A percentile compares a stretch with the other conserved stretches of the same genome.
Evolutionary conservation across 306 rosid genomes (phyloP).

Genomic region (Cucurbita ficifolia): DNA sequence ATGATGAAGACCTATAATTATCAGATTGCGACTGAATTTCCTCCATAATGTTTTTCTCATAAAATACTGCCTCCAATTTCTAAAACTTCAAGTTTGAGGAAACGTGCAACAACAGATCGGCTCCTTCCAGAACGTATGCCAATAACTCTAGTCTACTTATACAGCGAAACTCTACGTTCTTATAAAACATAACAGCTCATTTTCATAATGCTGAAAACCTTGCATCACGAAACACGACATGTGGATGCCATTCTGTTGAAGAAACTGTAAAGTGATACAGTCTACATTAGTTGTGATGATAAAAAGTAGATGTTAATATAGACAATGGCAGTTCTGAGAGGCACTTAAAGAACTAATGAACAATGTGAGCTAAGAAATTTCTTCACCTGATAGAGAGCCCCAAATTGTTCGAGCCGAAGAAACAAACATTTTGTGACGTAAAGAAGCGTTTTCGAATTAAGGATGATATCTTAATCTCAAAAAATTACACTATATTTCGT

Average conservation of each 20-base stretch:
- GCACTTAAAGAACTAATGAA: not conserved
- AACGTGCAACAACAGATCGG: conserved; percentile 11
- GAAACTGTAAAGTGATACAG: not conserved
- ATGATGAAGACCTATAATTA: conserved; percentile 84
- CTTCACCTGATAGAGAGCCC: not conserved
- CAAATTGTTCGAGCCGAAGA: not conserved
- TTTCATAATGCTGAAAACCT: not conserved
- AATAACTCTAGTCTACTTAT: not conserved
- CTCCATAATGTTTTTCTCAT: conserved; percentile 37
- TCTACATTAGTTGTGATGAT: not conserved
- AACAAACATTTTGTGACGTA: not conserved
- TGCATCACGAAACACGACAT: not conserved
- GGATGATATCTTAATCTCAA: not conserved
- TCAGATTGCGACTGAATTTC: conserved; percentile 96
- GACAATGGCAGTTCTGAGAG: not conserved
- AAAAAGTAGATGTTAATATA: not conserved
- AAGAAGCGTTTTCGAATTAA: not conserved
- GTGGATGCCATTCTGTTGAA: not conserved
- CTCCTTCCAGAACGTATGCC: not conserved
- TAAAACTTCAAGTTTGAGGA: conserved; percentile 12
- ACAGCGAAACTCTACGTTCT: not conserved
- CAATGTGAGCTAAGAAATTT: not conserved
- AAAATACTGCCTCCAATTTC: conserved; percentile 1
- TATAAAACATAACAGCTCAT: not conserved
- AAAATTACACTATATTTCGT: not conserved